phyloP scores from a whole-genome alignment of 371 early-diverging fungal species.

The Mortierella sp. region DNA sequence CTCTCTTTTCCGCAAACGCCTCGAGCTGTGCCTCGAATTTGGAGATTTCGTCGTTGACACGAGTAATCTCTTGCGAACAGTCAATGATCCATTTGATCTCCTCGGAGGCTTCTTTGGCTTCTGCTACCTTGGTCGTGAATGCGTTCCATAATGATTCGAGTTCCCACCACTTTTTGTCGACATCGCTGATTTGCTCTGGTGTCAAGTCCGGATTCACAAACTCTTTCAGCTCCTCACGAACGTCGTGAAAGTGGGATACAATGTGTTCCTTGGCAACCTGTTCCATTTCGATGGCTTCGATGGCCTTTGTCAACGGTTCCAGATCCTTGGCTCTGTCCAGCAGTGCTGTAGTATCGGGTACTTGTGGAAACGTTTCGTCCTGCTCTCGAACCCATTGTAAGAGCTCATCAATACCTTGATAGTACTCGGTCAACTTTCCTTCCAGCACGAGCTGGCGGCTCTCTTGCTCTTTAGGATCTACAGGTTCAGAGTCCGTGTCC shows the following conservation, averaged over 20 bases:
- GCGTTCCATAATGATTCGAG: constrained; percentile 47
- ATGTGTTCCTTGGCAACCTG: constrained; percentile 42
- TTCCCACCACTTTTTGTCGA: constrained; percentile 55
- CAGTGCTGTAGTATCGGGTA: constrained; percentile 32
- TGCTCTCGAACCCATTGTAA: constrained; percentile 41
- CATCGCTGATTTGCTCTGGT: constrained; percentile 45
- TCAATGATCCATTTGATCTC: constrained; percentile 54
- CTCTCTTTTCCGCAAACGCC: constrained; percentile 40
- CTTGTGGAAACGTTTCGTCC: constrained; percentile 19
- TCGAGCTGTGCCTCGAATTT: constrained; percentile 45
- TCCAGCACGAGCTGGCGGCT: constrained; percentile 28
- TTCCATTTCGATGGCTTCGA: constrained; percentile 40
- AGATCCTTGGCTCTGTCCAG: constrained; percentile 44
- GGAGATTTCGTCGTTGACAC: constrained; percentile 45
- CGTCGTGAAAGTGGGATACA: constrained; percentile 51
- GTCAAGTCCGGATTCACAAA: constrained; percentile 39
- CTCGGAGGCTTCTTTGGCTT: constrained; percentile 37
- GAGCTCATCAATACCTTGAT: constrained; percentile 41
- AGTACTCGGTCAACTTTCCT: constrained; percentile 43
- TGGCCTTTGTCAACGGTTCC: constrained; percentile 33
- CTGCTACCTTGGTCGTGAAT: constrained; percentile 38
- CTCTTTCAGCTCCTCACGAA: constrained; percentile 48
- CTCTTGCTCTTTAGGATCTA: constrained; percentile 25
- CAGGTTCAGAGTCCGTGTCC: constrained; percentile 9
- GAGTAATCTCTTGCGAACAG: constrained; percentile 51